These are phyloP conservation scores for Silene uniflora DNA, from an alignment of 148 eudicot genomes.

Conservation along the genomic window DNA sequence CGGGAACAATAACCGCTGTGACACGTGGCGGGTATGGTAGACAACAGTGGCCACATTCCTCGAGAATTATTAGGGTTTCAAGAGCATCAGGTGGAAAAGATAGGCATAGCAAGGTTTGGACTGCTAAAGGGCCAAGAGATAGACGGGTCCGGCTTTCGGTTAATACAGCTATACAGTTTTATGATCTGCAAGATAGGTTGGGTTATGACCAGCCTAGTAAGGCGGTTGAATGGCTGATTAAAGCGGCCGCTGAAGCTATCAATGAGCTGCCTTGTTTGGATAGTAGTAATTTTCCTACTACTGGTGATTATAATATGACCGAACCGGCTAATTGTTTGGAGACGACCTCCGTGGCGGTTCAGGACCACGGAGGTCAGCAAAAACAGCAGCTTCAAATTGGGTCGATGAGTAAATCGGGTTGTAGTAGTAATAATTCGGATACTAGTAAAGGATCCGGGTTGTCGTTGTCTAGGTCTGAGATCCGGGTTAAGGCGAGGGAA, in stretches of 20 bases:
- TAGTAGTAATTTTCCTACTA: conserved; percentile 28
- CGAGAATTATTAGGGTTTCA: conserved; percentile 91
- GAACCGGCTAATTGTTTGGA: not conserved
- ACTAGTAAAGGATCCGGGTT: conserved; percentile 77
- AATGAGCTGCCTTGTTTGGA: conserved; percentile 63
- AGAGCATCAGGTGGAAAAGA: conserved; percentile 90
- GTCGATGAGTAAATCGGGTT: conserved; percentile 31
- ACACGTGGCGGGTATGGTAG: conserved; percentile 28
- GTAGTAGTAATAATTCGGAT: conserved; percentile 78
- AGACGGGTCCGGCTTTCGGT: conserved; percentile 80
- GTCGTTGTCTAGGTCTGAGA: conserved; percentile 62
- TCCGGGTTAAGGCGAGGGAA: conserved; percentile 65
- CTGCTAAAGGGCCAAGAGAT: conserved; percentile 79
- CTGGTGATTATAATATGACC: not conserved
- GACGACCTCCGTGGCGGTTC: too few relatives aligned
- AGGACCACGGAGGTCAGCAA: too few relatives aligned
- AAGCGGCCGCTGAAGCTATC: conserved; percentile 62
- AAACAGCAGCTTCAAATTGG: not conserved
- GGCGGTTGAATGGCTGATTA: conserved; percentile 91
- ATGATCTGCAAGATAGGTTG: conserved; percentile 79
- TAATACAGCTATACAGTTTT: conserved; percentile 77
- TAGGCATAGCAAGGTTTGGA: conserved; percentile 86
- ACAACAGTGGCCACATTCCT: conserved; percentile 59
- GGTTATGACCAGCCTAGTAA: conserved; percentile 91
- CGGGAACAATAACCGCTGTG: not conserved